Evolutionary conservation across 2,329 filamentous ascomycete genomes (phyloP).

Genomic region (Domatiomyces catenatus): DNA sequence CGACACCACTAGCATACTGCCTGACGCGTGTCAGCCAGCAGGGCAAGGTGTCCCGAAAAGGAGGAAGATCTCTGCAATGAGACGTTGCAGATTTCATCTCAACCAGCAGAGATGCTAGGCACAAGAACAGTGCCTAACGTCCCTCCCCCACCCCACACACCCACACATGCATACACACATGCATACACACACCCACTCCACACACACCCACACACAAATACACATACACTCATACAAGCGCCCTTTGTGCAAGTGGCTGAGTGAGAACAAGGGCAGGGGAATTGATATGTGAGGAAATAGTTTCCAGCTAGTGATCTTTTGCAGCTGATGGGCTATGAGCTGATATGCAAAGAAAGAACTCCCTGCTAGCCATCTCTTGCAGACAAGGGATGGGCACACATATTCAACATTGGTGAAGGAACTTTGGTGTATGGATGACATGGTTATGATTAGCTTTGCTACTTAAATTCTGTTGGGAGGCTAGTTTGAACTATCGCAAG

Average conservation of each 20-base stretch:
- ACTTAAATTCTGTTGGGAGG: too few relatives aligned
- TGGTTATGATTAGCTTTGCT: too few relatives aligned
- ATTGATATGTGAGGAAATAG: conserved; percentile 1
- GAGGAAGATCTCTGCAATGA: conserved; percentile 46
- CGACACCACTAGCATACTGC: conserved; percentile 26
- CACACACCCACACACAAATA: conserved; percentile 20
- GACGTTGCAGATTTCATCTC: conserved; percentile 40
- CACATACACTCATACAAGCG: conserved; percentile 24
- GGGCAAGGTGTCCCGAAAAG: conserved; percentile 36
- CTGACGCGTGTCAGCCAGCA: conserved; percentile 26
- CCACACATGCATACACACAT: too few relatives aligned
- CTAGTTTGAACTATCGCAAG: too few relatives aligned
- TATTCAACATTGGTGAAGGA: background rate
- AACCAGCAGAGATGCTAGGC: conserved; percentile 39
- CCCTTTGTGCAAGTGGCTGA: conserved; percentile 44
- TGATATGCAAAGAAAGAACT: background rate
- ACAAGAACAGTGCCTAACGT: conserved; percentile 36
- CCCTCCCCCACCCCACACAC: too few relatives aligned
- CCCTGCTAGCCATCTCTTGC: too few relatives aligned
- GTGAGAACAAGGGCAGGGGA: conserved; percentile 19
- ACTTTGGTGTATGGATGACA: background rate
- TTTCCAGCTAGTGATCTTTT: background rate
- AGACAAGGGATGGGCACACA: too few relatives aligned
- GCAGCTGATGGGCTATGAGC: too few relatives aligned
- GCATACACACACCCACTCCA: too few relatives aligned